A percentile compares a stretch with the other conserved stretches of the same genome.
Evolutionary conservation across 2,329 filamentous ascomycete genomes (phyloP).

Genomic region (Clonostachys sp.): DNA sequence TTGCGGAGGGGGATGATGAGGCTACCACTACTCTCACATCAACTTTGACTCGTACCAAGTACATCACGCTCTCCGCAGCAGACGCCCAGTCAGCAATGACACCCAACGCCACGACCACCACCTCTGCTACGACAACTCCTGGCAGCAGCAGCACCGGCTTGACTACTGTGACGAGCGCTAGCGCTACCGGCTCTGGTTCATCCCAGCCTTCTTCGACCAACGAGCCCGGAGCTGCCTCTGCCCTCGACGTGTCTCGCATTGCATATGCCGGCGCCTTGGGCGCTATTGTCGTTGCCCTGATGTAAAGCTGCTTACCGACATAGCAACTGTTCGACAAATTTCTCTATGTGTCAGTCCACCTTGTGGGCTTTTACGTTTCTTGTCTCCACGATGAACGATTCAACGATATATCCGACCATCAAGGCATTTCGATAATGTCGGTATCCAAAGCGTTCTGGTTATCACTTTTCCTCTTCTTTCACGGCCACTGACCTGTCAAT

Average conservation of each 20-base stretch:
- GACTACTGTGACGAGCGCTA: background rate
- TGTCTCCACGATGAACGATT: background rate
- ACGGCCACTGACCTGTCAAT: no score
- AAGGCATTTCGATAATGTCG: background rate
- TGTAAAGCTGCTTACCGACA: constrained; percentile 1
- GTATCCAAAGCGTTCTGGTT: no score
- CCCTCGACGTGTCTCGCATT: constrained; percentile 36
- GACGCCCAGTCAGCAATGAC: constrained; percentile 23
- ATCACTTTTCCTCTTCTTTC: no score
- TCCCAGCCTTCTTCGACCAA: background rate
- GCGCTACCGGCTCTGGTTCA: background rate
- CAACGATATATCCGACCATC: background rate
- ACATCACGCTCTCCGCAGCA: constrained; percentile 42
- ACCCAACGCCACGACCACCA: constrained; percentile 15
- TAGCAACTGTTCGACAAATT: background rate
- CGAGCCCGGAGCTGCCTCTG: constrained; percentile 18
- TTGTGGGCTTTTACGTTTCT: background rate
- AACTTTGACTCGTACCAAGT: constrained; percentile 46
- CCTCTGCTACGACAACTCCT: constrained; percentile 12
- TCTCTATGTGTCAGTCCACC: background rate
- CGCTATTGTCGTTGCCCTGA: background rate
- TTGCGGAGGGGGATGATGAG: constrained; percentile 30
- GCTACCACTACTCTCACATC: constrained; percentile 40
- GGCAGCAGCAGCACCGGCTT: constrained; percentile 14
- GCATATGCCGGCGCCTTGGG: constrained; percentile 31